phyloP scores from a whole-genome alignment of 345 rosid genomes.

The Moricandia moricandioides region DNA sequence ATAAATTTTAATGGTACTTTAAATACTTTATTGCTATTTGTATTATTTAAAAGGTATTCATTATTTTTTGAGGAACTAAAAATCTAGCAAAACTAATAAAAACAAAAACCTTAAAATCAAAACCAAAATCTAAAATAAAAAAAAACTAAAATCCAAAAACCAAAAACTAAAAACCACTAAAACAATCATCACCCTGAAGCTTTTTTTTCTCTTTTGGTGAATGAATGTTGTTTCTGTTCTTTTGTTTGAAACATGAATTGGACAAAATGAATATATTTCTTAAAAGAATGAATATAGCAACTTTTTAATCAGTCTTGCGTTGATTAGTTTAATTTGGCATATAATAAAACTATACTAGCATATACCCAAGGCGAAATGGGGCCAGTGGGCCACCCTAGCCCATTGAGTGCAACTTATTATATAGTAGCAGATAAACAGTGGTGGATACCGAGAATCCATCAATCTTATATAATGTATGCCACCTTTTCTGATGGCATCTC shows the following conservation, averaged over 20 bases:
- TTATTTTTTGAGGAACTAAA: too few species aligned
- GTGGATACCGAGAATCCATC: conserved; percentile 38
- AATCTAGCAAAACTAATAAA: too few species aligned
- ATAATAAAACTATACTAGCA: neutral
- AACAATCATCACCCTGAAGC: too few species aligned
- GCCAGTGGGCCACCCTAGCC: neutral
- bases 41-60: too few species aligned
- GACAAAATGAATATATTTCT: neutral
- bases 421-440: neutral
- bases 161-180: too few species aligned
- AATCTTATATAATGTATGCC: conserved; percentile 33
- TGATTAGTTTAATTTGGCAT: neutral
- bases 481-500: conserved; percentile 37
- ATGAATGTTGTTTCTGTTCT: neutral
- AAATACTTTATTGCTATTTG: too few species aligned
- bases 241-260: neutral
- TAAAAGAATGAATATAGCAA: neutral
- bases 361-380: neutral
- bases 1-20: too few species aligned
- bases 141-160: too few species aligned
- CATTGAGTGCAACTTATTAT: neutral
- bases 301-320: neutral
- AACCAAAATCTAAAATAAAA: too few species aligned
- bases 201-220: neutral
- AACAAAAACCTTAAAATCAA: too few species aligned